phyloP scores from a whole-genome alignment of 495 filamentous ascomycete genomes.

The Copromyces sp. region DNA sequence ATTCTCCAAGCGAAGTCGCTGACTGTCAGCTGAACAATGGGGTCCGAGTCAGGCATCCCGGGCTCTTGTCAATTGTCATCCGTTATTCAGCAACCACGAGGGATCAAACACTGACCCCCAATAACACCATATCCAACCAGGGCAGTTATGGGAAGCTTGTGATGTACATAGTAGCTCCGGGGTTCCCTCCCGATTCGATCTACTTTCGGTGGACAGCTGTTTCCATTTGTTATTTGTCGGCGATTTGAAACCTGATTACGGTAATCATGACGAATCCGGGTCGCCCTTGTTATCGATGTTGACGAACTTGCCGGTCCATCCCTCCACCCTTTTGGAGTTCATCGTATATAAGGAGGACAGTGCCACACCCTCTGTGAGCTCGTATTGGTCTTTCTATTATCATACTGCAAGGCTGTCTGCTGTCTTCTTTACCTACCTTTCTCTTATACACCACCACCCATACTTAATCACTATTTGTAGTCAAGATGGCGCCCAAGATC shows the following conservation, averaged over 20 bases:
- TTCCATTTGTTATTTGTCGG: background rate
- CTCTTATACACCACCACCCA: constrained; percentile 1
- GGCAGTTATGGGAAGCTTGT: background rate
- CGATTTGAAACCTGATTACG: background rate
- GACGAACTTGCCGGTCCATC: background rate
- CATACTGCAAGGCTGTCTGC: background rate
- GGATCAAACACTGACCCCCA: background rate
- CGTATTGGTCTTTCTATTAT: background rate
- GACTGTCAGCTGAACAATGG: background rate
- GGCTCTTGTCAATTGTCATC: constrained; percentile 2
- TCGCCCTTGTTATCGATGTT: background rate
- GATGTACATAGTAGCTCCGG: background rate
- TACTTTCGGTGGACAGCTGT: background rate
- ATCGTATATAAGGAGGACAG: background rate
- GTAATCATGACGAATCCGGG: background rate
- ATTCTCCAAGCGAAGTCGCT: background rate
- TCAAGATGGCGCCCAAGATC: constrained; percentile 81
- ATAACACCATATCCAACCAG: background rate
- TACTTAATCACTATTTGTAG: constrained; percentile 8
- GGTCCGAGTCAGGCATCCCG: background rate
- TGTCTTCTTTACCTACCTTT: background rate
- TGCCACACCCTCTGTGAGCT: background rate
- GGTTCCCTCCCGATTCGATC: background rate
- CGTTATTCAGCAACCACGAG: background rate
- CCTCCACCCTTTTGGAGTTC: background rate